phyloP scores from a whole-genome alignment of 306 rosid genomes.

The Quercus ilex region DNA sequence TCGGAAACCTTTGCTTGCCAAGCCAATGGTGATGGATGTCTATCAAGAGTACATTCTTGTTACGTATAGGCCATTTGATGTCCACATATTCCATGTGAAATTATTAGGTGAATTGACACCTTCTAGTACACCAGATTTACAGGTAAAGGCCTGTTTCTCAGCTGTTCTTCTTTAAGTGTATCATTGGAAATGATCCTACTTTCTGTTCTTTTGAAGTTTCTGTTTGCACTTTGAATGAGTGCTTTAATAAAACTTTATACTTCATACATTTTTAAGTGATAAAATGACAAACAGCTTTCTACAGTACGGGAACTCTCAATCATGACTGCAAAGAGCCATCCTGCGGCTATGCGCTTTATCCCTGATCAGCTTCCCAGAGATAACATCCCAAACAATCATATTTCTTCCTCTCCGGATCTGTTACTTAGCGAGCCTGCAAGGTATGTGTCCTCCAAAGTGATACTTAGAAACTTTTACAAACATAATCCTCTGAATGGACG shows the following conservation, averaged over 20 bases:
- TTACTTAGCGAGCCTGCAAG: slow-evolving; percentile 81
- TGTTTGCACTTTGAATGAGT: slow-evolving; percentile 5
- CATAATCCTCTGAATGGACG: slow-evolving; percentile 31
- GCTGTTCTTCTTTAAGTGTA: slow-evolving; percentile 11
- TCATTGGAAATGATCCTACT: slow-evolving; percentile 13
- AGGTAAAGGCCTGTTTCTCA: slow-evolving; percentile 56
- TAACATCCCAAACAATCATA: slow-evolving; percentile 46
- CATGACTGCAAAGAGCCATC: slow-evolving; percentile 98
- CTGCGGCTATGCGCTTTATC: slow-evolving; percentile 93
- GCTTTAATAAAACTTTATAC: slow-evolving; percentile 28
- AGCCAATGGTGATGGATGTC: slow-evolving; percentile 97
- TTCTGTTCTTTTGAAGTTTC: slow-evolving; percentile 15
- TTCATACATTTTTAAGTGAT: slow-evolving; percentile 86
- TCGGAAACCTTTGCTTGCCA: slow-evolving; percentile 79
- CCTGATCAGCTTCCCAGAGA: slow-evolving; percentile 83
- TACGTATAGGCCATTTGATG: slow-evolving; percentile 93
- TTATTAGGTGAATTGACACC: slow-evolving; percentile 84
- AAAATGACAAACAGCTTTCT: slow-evolving; percentile 99
- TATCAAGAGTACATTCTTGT: slow-evolving; percentile 84
- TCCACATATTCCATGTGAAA: slow-evolving; percentile 77
- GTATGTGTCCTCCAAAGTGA: slow-evolving; percentile 32
- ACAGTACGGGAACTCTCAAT: slow-evolving; percentile 99
- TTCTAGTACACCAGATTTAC: slow-evolving; percentile 70
- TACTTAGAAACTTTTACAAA: not conserved
- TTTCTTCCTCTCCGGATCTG: slow-evolving; percentile 50